phyloP scores from a whole-genome alignment of 2,329 filamentous ascomycete species.

The Fonsecaea erecta region DNA sequence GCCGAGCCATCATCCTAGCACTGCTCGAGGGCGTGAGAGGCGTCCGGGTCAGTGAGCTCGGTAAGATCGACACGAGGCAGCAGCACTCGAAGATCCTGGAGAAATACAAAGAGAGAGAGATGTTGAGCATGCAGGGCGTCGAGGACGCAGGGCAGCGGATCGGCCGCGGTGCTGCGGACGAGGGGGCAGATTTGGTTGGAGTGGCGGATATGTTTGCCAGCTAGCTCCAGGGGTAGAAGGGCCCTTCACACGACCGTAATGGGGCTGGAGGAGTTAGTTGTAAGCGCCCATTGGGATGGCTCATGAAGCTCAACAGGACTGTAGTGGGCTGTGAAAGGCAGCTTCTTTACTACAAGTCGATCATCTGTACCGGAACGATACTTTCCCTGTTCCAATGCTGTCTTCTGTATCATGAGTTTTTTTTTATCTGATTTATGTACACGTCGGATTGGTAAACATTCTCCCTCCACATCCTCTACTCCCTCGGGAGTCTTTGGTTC shows the following conservation, averaged over 20 bases:
- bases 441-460: neutral
- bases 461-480: neutral
- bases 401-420: neutral
- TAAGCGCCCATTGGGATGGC: neutral
- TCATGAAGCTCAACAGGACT: neutral
- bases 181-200: conserved; percentile 57
- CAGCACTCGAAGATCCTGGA: conserved; percentile 36
- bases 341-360: neutral
- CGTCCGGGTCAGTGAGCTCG: conserved; percentile 90
- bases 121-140: conserved; percentile 35
- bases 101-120: conserved; percentile 37
- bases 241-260: too few species aligned
- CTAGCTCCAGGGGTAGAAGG: conserved; percentile 16
- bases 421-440: neutral
- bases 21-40: conserved; percentile 85
- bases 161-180: conserved; percentile 52
- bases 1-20: conserved; percentile 80
- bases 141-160: conserved; percentile 44
- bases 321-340: neutral
- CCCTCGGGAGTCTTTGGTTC: neutral
- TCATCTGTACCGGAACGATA: neutral
- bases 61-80: conserved; percentile 65
- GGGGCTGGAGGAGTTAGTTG: too few species aligned
- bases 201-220: conserved; percentile 60
- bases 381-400: neutral